These are phyloP conservation scores for Aspergillus sclerotialis DNA, from an alignment of 2,329 filamentous ascomycete genomes.

Conservation along the genomic window DNA sequence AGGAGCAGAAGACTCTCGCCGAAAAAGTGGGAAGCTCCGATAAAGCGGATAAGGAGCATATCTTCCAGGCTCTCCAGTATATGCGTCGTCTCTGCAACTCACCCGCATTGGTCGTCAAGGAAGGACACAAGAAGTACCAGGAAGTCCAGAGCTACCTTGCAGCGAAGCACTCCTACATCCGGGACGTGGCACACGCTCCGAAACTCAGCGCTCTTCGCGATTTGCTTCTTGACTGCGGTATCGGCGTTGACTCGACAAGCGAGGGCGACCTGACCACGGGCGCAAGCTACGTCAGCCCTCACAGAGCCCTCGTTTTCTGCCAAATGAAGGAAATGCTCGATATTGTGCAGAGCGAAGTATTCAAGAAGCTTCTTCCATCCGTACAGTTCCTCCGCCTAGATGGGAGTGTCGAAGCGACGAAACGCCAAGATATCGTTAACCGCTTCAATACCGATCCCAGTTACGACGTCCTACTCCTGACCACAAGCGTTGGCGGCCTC, in stretches of 20 bases:
- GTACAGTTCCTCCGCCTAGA: slow-evolving; percentile 94
- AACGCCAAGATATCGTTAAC: slow-evolving; percentile 96
- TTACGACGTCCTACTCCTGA: slow-evolving; percentile 88
- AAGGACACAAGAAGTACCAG: slow-evolving; percentile 82
- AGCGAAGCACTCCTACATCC: slow-evolving; percentile 71
- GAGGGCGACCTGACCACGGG: slow-evolving; percentile 52
- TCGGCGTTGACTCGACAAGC: slow-evolving; percentile 62
- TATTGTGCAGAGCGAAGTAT: slow-evolving; percentile 91
- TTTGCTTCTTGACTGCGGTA: slow-evolving; percentile 95
- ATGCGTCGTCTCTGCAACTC: slow-evolving; percentile 99
- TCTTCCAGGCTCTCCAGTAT: slow-evolving; percentile 97
- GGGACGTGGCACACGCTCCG: slow-evolving; percentile 81
- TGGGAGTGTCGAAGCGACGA: slow-evolving; percentile 83
- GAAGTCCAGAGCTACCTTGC: slow-evolving; percentile 75
- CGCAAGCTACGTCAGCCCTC: slow-evolving; percentile 81
- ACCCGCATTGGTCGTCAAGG: slow-evolving; percentile 91
- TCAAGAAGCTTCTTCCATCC: slow-evolving; percentile 82
- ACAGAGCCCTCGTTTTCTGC: slow-evolving; percentile 93
- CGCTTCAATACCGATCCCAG: slow-evolving; percentile 97
- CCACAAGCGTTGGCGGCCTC: slow-evolving; percentile 89
- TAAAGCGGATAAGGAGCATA: slow-evolving; percentile 93
- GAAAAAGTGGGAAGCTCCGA: slow-evolving; percentile 78
- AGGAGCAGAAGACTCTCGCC: slow-evolving; percentile 80
- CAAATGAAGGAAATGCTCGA: slow-evolving; percentile 99
- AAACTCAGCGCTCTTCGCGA: slow-evolving; percentile 88